Evolutionary conservation across 1,284 basidiomycete genomes (phyloP).

Genomic region (Sphaerobolus stellatus): DNA sequence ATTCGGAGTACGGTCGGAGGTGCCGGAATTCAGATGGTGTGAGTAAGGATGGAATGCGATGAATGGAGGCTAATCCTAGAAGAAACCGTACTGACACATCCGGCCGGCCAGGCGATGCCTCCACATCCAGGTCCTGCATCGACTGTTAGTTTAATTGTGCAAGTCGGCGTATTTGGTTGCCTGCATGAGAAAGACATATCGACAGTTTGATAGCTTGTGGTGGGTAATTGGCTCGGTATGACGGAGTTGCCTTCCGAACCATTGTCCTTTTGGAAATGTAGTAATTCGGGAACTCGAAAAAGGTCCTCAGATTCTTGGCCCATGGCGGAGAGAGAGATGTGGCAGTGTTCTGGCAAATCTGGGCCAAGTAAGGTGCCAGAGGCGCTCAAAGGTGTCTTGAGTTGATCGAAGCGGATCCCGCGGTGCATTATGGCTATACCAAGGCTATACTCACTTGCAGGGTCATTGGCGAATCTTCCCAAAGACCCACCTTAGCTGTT

Average conservation of each 20-base stretch:
- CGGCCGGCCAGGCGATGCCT: constrained; percentile 90
- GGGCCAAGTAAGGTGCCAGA: no score
- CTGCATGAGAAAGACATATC: background rate
- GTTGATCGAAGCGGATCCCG: no score
- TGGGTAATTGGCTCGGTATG: constrained; percentile 4
- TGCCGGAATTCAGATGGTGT: no score
- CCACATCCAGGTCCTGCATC: constrained; percentile 88
- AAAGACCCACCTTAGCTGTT: no score
- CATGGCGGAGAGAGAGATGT: no score
- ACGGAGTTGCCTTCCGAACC: background rate
- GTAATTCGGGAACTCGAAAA: background rate
- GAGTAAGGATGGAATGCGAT: constrained; percentile 2
- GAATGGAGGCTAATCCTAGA: constrained; percentile 16
- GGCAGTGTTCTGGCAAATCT: no score
- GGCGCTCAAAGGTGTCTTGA: no score
- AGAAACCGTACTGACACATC: constrained; percentile 60
- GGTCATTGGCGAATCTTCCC: no score
- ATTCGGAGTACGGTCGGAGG: no score
- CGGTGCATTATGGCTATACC: no score
- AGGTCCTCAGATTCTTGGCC: constrained; percentile 16
- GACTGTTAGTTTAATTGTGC: constrained; percentile 50
- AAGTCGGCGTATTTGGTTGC: background rate
- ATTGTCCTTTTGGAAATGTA: background rate
- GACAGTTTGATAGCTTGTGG: background rate
- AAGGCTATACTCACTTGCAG: no score